Base-by-base conservation (phyloP, 2,329 filamentous ascomycete species). In the Fusarium sp. region DNA sequence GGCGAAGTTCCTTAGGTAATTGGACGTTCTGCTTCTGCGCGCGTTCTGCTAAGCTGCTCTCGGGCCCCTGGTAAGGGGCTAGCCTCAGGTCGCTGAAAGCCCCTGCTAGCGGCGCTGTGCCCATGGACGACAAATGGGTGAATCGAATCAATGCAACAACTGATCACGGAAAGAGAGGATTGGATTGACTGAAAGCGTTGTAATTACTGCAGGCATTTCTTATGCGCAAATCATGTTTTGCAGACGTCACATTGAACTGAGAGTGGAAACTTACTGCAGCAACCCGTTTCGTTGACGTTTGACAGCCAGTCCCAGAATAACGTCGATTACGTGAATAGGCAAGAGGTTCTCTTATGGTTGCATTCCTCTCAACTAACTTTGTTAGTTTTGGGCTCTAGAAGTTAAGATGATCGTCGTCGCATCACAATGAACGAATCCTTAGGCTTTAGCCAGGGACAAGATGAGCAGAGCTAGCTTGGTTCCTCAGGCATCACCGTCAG, bases 11-110 rank as follows among this genome's bases (percentile, higher is more conserved):
- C 66, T 60, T 64, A 68, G 64, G 64, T 70, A 68, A 68, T 59
- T 60, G 46, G 62, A 60, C 36, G 36, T 47, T 60, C 21, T 6
- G 24, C 33, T 14, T 31, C 56, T 56, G 56, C 56, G 50, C 33
- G 51, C 52, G 50, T 51, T 53, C 43, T 53, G 28, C 45, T 50
- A 42, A 63, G 53, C 62, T 56, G 36, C 53, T 55, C 64, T 53
- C 59, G 43, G 39, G 40, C 62, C 62, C 64, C 61, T 63, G 45
- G 47, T 62, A 71, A 70, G 68, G 68, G 67, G 67, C 60, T 69
- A 65, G 46, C 64, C 45, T 65, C 62, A 65, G 62, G 61, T 47
- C 28, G 45, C 50, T 54, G 54, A 45, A 13, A 54, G 51, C 66
- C 67, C 65, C 58, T 70, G 55, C 67, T 70, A 70, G 67, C 46